Evolutionary conservation across 345 rosid genomes (phyloP), one percentile per base, ranked within the genome.

Genomic region (Psidium guajava): DNA sequence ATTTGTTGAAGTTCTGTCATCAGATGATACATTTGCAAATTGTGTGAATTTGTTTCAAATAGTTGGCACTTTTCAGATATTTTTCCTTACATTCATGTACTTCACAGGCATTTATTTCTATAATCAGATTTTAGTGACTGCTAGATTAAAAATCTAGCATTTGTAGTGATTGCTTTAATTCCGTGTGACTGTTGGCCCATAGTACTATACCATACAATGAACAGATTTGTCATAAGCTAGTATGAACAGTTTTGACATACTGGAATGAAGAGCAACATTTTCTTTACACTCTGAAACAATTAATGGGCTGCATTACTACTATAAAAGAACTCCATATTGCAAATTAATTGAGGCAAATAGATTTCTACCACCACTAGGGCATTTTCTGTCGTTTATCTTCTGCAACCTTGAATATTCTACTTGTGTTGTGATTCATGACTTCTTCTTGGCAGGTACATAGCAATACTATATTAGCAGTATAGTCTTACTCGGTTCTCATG

Each of bases 381-480:
- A 8, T 64, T 64, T 20, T 64, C 75, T 64, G 42, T 64, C 11
- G 22, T 64, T 64, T 64, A 64, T 28, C 11, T 64, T 64, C 44
- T 4, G 11, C 77, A 64, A 32, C 6, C 44, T 32, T 64, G 77
- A 64, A 64, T 32, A 64, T 32, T 32, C 13, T 18, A 32, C 44
- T 32, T 22, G 36, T 7, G 18, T 64, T 64, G 44, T 73, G 20
- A 32, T 85, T 88, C 14, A n/a, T 15, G 84, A 28, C 12, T 53
- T 85, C 77, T 28, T 14, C 55, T 83, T 87, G 82, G 86, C 91
- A 92, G 91, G 92, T 87, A 87, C 44, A 83, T 84, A 89, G 84
- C 83, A 87, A 73, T 85, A 86, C 84, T 82, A 84, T 57, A 52
- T 32, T 69, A 32, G 86, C 85, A 61, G 87, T 87, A 83, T 74